These are phyloP conservation scores for Chytriomyces sp. DNA, from an alignment of 192 early-diverging fungal species.

Conservation along the genomic window DNA sequence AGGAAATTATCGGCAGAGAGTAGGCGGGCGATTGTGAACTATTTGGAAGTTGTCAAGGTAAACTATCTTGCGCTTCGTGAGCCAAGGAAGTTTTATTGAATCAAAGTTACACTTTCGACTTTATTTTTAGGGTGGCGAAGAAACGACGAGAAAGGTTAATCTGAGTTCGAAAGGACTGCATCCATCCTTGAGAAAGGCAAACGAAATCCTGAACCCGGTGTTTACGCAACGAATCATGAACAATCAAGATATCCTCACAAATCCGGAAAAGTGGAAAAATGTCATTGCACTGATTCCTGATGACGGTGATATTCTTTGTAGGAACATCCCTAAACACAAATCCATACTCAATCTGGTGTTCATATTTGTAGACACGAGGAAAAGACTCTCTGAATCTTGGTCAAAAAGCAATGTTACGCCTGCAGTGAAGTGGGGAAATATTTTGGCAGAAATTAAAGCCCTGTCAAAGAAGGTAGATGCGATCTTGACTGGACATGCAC, in stretches of 20 bases:
- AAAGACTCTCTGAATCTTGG: slow-evolving; percentile 34
- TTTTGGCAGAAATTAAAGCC: slow-evolving; percentile 13
- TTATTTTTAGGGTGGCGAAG: slow-evolving; percentile 68
- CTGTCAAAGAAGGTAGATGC: slow-evolving; percentile 15
- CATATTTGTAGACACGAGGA: slow-evolving; percentile 22
- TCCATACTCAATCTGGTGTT: neutral
- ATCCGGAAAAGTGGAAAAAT: slow-evolving; percentile 71
- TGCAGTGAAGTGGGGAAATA: slow-evolving; percentile 33
- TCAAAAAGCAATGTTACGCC: slow-evolving; percentile 9
- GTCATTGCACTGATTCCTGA: slow-evolving; percentile 80
- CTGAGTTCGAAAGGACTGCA: slow-evolving; percentile 61
- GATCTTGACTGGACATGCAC: neutral
- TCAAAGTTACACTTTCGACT: no score
- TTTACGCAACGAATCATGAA: slow-evolving; percentile 76
- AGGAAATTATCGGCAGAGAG: slow-evolving; percentile 75
- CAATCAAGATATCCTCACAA: slow-evolving; percentile 74
- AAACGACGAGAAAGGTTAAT: slow-evolving; percentile 74
- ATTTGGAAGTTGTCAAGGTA: slow-evolving; percentile 72
- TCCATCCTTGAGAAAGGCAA: slow-evolving; percentile 64
- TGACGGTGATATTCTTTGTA: slow-evolving; percentile 52
- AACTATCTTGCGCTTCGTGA: neutral
- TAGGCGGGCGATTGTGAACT: slow-evolving; percentile 83
- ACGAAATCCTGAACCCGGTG: slow-evolving; percentile 68
- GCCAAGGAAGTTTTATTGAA: no score
- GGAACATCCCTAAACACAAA: neutral